These are phyloP conservation scores for Plenodomus biglobosus DNA, from an alignment of 2,329 filamentous ascomycete genomes.

Conservation along the genomic window DNA sequence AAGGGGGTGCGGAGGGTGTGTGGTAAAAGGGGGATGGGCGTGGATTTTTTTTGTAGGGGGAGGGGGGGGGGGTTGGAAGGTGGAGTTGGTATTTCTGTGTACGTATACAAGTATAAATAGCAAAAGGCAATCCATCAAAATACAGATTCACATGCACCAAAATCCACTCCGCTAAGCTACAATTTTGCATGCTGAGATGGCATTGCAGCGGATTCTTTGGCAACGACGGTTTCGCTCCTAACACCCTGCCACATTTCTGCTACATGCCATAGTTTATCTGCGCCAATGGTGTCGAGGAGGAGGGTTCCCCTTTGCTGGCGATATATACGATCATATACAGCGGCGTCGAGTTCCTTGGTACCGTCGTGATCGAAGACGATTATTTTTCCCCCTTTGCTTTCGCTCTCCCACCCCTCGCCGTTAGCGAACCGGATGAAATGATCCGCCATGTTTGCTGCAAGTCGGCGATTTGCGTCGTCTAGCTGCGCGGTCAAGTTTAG, in stretches of 20 bases:
- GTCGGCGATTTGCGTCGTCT: constrained; percentile 6
- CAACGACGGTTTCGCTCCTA: no score
- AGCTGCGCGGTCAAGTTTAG: constrained; percentile 28
- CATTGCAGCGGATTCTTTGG: constrained; percentile 7
- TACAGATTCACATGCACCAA: no score
- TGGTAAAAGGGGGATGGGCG: no score
- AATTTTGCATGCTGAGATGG: background rate
- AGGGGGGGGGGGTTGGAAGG: no score
- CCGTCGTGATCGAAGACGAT: constrained; percentile 24
- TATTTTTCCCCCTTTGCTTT: constrained; percentile 21
- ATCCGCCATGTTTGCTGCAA: constrained; percentile 24
- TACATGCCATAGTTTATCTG: constrained; percentile 28
- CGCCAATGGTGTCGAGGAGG: no score
- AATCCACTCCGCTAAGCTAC: background rate
- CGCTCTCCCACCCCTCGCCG: constrained; percentile 26
- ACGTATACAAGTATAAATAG: no score
- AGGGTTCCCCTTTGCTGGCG: constrained; percentile 24
- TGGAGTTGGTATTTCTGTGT: no score
- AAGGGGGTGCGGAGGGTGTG: no score
- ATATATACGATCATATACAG: constrained; percentile 26
- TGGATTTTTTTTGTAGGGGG: no score
- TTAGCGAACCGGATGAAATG: constrained; percentile 27
- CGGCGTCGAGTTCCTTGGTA: constrained; percentile 12
- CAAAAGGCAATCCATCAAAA: no score
- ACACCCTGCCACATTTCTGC: constrained; percentile 36